phyloP scores from a whole-genome alignment of 208 protist genomes.

The Trypanosomatidae sp. region DNA sequence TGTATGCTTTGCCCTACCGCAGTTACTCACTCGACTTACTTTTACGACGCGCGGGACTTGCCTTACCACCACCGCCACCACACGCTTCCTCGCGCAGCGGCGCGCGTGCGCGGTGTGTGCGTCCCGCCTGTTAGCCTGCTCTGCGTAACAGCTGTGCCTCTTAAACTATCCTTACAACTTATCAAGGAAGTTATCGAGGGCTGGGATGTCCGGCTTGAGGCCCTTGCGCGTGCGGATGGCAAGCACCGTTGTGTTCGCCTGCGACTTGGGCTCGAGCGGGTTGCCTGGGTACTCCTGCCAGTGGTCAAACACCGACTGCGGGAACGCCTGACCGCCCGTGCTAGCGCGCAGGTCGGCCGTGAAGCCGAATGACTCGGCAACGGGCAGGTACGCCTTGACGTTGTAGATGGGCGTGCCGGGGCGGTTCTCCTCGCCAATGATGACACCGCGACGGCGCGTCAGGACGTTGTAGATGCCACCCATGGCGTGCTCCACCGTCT shows the following conservation, averaged over 20 bases:
- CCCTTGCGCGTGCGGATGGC: conserved; percentile 95
- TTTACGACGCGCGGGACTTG: too few relatives aligned
- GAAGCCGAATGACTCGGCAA: conserved; percentile 98
- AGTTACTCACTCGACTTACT: too few relatives aligned
- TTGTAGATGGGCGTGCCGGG: conserved; percentile 94
- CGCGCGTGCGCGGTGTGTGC: too few relatives aligned
- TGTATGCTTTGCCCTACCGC: too few relatives aligned
- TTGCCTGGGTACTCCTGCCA: conserved; percentile 89
- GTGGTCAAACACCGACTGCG: conserved; percentile 99
- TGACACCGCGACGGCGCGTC: conserved; percentile 92
- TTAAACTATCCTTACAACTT: conserved; percentile 93
- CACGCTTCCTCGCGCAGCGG: too few relatives aligned
- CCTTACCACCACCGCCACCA: too few relatives aligned
- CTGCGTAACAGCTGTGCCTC: too few relatives aligned
- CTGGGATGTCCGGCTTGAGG: conserved; percentile 88
- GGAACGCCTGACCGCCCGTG: conserved; percentile 92
- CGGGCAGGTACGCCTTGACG: conserved; percentile 97
- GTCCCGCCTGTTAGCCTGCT: too few relatives aligned
- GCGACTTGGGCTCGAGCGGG: conserved; percentile 54
- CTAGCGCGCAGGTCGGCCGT: conserved; percentile 92
- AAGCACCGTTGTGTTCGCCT: conserved; percentile 60
- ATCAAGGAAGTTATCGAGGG: conserved; percentile 90
- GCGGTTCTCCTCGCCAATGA: conserved; percentile 93
- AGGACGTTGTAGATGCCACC: conserved; percentile 95
- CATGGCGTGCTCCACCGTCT: conserved; percentile 91